Evolutionary conservation across 2,329 filamentous ascomycete species (phyloP).

Genomic region (Stagonosporopsis vannaccii): DNA sequence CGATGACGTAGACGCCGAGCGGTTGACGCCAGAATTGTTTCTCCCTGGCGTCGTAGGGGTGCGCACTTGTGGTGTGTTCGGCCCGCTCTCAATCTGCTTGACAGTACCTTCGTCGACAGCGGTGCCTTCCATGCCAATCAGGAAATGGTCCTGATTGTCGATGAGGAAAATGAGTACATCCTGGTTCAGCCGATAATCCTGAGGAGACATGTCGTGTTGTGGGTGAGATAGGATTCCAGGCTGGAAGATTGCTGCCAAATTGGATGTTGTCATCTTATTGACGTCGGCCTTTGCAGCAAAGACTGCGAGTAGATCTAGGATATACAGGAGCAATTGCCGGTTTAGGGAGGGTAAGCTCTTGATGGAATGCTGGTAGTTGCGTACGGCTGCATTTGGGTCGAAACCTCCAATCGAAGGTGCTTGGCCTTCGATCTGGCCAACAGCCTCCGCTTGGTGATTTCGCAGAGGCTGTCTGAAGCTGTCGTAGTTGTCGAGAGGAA

Average conservation of each 20-base stretch:
- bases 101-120: conserved; percentile 85
- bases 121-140: conserved; percentile 98
- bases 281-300: conserved; percentile 96
- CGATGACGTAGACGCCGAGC: conserved; percentile 71
- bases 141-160: conserved; percentile 96
- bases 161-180: conserved; percentile 97
- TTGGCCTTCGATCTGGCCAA: conserved; percentile 68
- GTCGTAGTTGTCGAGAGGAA: conserved; percentile 92
- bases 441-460: conserved; percentile 71
- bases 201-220: conserved; percentile 90
- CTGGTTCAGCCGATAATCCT: conserved; percentile 94
- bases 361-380: conserved; percentile 86
- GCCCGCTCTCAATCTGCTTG: conserved; percentile 73
- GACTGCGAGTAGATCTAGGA: conserved; percentile 92
- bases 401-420: conserved; percentile 77
- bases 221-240: conserved; percentile 96
- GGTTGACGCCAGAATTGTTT: conserved; percentile 66
- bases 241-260: conserved; percentile 96
- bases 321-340: conserved; percentile 91
- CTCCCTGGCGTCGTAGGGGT: conserved; percentile 56
- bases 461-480: conserved; percentile 85
- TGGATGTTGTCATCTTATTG: conserved; percentile 96
- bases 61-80: conserved; percentile 60
- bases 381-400: conserved; percentile 77
- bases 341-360: conserved; percentile 92